Evolutionary conservation across 2,329 filamentous ascomycete species (phyloP), one percentile per base, ranked within the genome.

Genomic region (Fusarium sp.): DNA sequence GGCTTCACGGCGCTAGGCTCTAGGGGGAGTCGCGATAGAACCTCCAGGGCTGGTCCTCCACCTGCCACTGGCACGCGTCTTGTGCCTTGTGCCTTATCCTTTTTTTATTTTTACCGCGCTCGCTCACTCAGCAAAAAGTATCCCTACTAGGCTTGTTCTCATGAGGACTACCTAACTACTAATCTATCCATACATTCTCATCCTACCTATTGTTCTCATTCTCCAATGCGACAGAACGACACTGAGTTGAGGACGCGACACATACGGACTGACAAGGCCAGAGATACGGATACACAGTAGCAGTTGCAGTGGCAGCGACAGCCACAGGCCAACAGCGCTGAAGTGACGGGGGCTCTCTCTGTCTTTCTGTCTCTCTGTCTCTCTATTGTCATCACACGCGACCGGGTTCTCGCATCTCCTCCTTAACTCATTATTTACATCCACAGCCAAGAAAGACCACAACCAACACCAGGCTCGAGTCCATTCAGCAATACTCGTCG

Each of bases 51-150:
- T 71, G 70, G 54, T 65, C 65, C 71, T 70, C 59, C 57, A 62
- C 66, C 65, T 68, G 68, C 55, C 68, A 68, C 65, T 72, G 67
- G 72, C 74, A 76, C 75, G 75, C 75, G 74, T 76, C 75, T 72
- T 20, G 30, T 48, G 22, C n/a, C 19, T 37, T 46, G 15, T 33
- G 28, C 28, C 28, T 30, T 30, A 13, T 30, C 11, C 28, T 30
- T 30, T 30, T 30, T 43, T 37, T 48, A 24, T 54, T 43, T 65
- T 65, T 60, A 51, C 66, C 65, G 63, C 67, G 62, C 59, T 65
- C 60, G 62, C 59, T 65, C 60, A 61, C 49, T 52, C 56, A 53
- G 58, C 58, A 60, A 69, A 60, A 69, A 66, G 54, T 61, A 61
- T 47, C 52, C 26, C 48, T 55, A 55, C 62, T 65, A 48, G 33